Evolutionary conservation across 257 asterid species (phyloP).

Genomic region (Osmanthus fragrans): DNA sequence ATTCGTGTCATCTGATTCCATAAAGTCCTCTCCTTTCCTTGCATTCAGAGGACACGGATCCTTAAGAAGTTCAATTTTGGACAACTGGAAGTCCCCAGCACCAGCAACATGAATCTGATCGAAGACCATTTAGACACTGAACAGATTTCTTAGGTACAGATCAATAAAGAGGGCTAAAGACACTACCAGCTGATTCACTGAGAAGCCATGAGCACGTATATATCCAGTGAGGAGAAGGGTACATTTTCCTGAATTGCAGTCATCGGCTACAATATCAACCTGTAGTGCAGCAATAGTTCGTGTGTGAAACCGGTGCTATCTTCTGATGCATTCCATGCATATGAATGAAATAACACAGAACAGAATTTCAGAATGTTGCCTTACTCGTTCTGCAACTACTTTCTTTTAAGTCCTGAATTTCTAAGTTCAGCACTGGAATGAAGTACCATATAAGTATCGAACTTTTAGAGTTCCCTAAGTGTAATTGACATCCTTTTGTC

Average conservation of each 20-base stretch:
- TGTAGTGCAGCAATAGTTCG: slow-evolving; percentile 27
- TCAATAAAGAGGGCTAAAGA: slow-evolving; percentile 26
- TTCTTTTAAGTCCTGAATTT: neutral
- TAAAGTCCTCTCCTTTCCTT: slow-evolving; percentile 60
- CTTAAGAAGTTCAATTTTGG: slow-evolving; percentile 79
- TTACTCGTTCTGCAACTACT: neutral
- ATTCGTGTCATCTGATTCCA: slow-evolving; percentile 64
- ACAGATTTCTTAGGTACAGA: slow-evolving; percentile 18
- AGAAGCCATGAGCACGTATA: slow-evolving; percentile 69
- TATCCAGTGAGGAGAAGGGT: slow-evolving; percentile 85
- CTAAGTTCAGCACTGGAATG: neutral
- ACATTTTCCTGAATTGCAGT: slow-evolving; percentile 51
- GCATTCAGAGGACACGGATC: slow-evolving; percentile 75
- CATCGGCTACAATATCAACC: slow-evolving; percentile 62
- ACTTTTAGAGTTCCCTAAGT: neutral
- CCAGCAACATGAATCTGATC: slow-evolving; percentile 94
- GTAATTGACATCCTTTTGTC: neutral
- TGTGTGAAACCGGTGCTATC: slow-evolving; percentile 11
- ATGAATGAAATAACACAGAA: neutral
- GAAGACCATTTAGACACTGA: slow-evolving; percentile 36
- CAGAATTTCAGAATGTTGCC: neutral
- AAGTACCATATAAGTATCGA: neutral
- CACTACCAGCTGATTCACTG: slow-evolving; percentile 90
- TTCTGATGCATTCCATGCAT: neutral
- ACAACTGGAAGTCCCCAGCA: slow-evolving; percentile 91